phyloP scores from a whole-genome alignment of 805 yeast genomes.

The Starmerella floricola region DNA sequence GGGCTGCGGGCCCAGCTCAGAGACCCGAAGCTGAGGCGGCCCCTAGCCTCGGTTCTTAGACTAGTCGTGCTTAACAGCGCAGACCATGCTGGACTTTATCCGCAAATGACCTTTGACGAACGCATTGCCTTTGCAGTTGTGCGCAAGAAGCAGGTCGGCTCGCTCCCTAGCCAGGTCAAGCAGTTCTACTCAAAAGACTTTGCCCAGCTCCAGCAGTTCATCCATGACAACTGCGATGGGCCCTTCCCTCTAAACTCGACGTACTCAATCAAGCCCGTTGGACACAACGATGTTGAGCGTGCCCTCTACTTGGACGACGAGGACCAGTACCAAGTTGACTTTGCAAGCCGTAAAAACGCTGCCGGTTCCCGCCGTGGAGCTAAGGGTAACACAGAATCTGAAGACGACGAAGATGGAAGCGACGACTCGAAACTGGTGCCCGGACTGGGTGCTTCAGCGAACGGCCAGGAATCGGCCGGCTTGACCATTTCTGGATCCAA shows the following conservation, averaged over 20 bases:
- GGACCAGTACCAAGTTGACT: slow-evolving; percentile 18
- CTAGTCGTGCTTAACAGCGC: slow-evolving; percentile 68
- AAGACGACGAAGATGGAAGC: slow-evolving; percentile 16
- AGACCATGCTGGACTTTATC: slow-evolving; percentile 59
- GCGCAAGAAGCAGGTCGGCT: slow-evolving; percentile 68
- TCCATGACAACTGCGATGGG: slow-evolving; percentile 34
- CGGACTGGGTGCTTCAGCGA: neutral
- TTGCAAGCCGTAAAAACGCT: slow-evolving; percentile 6
- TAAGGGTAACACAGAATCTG: slow-evolving; percentile 6
- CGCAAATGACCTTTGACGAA: slow-evolving; percentile 39
- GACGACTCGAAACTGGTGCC: slow-evolving; percentile 1
- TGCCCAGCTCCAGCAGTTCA: slow-evolving; percentile 50
- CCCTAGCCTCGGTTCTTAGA: slow-evolving; percentile 46
- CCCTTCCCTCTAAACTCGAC: slow-evolving; percentile 76
- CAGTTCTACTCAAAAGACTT: slow-evolving; percentile 62
- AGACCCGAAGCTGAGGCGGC: slow-evolving; percentile 22
- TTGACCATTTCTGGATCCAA: no score
- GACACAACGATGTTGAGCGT: slow-evolving; percentile 65
- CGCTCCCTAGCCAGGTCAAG: slow-evolving; percentile 63
- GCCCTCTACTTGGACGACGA: slow-evolving; percentile 25
- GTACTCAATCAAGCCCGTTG: slow-evolving; percentile 48
- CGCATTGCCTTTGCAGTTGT: slow-evolving; percentile 76
- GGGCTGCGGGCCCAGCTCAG: slow-evolving; percentile 24
- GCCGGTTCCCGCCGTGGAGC: neutral
- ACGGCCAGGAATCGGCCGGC: slow-evolving; percentile 3